phyloP scores from a whole-genome alignment of 2,329 filamentous ascomycete genomes.

The Beauveria varroae region DNA sequence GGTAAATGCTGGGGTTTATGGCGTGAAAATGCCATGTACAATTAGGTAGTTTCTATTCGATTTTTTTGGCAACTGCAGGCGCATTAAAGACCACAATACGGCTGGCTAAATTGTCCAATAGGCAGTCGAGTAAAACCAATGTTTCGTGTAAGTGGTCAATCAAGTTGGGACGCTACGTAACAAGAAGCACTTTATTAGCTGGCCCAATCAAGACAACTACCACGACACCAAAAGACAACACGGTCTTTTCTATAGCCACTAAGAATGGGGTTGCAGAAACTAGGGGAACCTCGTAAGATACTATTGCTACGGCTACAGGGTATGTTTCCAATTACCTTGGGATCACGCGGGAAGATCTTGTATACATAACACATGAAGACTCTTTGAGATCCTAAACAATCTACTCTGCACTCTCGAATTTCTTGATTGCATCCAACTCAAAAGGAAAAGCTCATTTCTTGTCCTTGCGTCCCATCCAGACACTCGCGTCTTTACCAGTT shows the following conservation, averaged over 20 bases:
- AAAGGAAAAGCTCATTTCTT: background rate
- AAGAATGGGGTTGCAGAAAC: too few species aligned
- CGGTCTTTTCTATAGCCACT: background rate
- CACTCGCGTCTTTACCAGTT: constrained; percentile 5
- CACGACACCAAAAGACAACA: background rate
- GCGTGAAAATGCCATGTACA: background rate
- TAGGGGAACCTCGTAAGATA: too few species aligned
- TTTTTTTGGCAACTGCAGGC: too few species aligned
- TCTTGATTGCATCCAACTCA: too few species aligned
- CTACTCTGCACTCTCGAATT: background rate
- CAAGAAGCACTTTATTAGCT: background rate
- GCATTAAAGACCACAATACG: too few species aligned
- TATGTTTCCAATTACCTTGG: too few species aligned
- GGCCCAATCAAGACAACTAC: background rate
- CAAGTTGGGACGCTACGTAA: background rate
- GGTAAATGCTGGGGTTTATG: constrained; percentile 47
- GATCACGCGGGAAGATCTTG: too few species aligned
- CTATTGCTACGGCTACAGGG: too few species aligned
- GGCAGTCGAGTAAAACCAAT: background rate
- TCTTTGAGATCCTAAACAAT: background rate
- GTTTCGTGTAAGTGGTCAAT: background rate
- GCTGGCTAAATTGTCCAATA: background rate
- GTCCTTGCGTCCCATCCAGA: background rate
- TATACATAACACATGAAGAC: background rate
- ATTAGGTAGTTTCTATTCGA: background rate